phyloP scores from a whole-genome alignment of 208 protist species.

The Angomonas deanei region DNA sequence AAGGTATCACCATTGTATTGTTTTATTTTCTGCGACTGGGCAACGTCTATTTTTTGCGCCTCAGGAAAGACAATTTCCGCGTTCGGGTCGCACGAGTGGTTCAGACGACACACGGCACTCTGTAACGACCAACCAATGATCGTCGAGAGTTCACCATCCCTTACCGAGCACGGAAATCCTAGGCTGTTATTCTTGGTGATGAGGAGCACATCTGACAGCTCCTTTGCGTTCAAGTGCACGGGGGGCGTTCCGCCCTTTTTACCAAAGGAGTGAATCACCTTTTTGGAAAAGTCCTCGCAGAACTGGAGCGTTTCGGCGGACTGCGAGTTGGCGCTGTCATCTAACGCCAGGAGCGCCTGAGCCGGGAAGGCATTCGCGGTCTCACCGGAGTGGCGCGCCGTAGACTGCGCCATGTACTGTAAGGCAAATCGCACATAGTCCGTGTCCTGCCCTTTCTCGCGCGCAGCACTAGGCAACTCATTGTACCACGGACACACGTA shows the following conservation, averaged over 20 bases:
- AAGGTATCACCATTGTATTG: neutral
- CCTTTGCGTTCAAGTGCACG: neutral
- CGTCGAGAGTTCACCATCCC: neutral
- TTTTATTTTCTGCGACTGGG: neutral
- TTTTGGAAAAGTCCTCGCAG: constrained; percentile 50
- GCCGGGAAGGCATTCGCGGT: constrained; percentile 26
- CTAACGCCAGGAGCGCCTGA: constrained; percentile 12
- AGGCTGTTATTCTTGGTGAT: constrained; percentile 3
- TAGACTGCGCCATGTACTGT: constrained; percentile 48
- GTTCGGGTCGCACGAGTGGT: neutral
- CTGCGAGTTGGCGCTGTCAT: constrained; percentile 16
- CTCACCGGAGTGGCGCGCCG: constrained; percentile 32
- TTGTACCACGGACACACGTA: constrained; percentile 68
- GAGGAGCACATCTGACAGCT: neutral
- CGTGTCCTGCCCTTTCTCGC: constrained; percentile 56
- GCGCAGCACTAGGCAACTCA: constrained; percentile 45
- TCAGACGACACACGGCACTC: neutral
- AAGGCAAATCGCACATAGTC: constrained; percentile 81
- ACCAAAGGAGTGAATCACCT: neutral
- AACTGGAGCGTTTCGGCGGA: constrained; percentile 22
- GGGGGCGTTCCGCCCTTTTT: neutral
- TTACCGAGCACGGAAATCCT: neutral
- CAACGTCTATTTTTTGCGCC: neutral
- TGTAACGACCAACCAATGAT: constrained; percentile 1
- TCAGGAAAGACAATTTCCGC: constrained; percentile 2